These are phyloP conservation scores for Aspergillus ochraceus DNA, from an alignment of 2,329 filamentous ascomycete species.

Conservation along the genomic window DNA sequence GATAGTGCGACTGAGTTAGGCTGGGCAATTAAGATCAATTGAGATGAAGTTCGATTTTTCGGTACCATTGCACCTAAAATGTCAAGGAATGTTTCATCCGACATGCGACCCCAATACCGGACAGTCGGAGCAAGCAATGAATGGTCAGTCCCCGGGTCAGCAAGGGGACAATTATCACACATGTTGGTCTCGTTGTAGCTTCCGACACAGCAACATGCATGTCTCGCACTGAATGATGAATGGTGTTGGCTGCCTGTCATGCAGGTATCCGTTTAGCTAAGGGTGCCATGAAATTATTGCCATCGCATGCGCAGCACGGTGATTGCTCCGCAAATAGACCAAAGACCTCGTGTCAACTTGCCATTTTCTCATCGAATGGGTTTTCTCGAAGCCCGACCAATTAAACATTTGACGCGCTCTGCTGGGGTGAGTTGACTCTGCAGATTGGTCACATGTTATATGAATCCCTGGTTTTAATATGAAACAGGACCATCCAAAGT, in stretches of 20 bases:
- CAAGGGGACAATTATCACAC: conserved; percentile 5
- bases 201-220: conserved; percentile 1
- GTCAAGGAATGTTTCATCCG: neutral
- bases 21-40: neutral
- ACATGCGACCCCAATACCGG: neutral
- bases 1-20: neutral
- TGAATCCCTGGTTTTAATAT: conserved; percentile 7
- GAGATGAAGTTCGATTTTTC: neutral
- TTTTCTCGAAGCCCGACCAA: conserved; percentile 9
- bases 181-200: conserved; percentile 15
- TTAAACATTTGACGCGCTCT: neutral
- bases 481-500: conserved; percentile 14
- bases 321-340: conserved; percentile 19
- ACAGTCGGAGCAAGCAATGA: conserved; percentile 1
- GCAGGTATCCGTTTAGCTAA: conserved; percentile 26
- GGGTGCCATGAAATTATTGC: conserved; percentile 6
- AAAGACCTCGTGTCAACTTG: conserved; percentile 8
- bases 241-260: conserved; percentile 9
- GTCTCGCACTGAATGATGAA: conserved; percentile 3
- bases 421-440: neutral
- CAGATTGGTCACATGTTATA: conserved; percentile 15
- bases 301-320: conserved; percentile 9
- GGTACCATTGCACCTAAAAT: neutral
- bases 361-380: conserved; percentile 1
- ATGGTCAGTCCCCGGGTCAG: neutral